phyloP scores from a whole-genome alignment of 805 yeast genomes.

The Yarrowia sp. region DNA sequence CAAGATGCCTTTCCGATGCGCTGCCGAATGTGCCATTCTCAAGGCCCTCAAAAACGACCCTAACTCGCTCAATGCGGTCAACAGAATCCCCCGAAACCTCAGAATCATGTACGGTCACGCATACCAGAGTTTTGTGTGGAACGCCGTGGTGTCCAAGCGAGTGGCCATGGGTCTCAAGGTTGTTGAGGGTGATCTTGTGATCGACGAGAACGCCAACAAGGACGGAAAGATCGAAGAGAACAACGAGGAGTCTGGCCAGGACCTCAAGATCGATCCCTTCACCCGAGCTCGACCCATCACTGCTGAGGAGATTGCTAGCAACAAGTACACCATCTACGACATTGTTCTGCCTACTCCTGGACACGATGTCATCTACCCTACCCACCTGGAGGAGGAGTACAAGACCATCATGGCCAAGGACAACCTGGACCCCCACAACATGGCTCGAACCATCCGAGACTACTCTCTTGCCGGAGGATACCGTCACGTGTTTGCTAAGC shows the following conservation, averaged over 20 bases:
- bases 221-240: conserved; percentile 41
- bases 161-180: conserved; percentile 66
- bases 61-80: conserved; percentile 68
- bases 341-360: conserved; percentile 97
- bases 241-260: conserved; percentile 52
- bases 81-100: conserved; percentile 87
- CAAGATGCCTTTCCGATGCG: conserved; percentile 81
- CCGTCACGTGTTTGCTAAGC: conserved; percentile 66
- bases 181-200: conserved; percentile 78
- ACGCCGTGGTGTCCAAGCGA: conserved; percentile 74
- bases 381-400: conserved; percentile 47
- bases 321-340: conserved; percentile 67
- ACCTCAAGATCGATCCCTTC: conserved; percentile 54
- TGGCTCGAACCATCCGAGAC: conserved; percentile 82
- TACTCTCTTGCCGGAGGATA: conserved; percentile 91
- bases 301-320: conserved; percentile 59
- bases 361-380: conserved; percentile 81
- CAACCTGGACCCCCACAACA: conserved; percentile 75
- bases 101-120: conserved; percentile 96
- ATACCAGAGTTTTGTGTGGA: conserved; percentile 96
- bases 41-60: conserved; percentile 52
- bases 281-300: conserved; percentile 73
- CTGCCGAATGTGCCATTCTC: conserved; percentile 77
- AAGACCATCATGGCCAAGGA: conserved; percentile 69
- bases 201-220: conserved; percentile 40